Base-by-base conservation (phyloP, 2,329 filamentous ascomycete species). In the Xylariales sp. region DNA sequence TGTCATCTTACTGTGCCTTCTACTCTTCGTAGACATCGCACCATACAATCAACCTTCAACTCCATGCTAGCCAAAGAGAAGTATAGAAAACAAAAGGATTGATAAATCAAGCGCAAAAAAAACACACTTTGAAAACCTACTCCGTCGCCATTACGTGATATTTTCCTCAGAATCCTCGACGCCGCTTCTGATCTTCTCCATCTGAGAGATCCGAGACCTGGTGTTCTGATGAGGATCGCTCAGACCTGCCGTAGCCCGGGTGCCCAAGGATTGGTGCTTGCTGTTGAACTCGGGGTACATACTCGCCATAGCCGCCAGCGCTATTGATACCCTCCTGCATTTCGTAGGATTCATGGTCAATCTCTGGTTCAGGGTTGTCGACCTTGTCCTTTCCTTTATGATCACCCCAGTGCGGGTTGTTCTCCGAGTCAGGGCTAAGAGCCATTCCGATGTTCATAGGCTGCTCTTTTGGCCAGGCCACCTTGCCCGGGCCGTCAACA, bases 211-310 rank as follows among this genome's bases (percentile, higher is more conserved):
- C n/a, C 14, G 35, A 38, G 8, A 15, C 21, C 6, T 30, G 25
- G 35, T 38, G 27, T 29, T 38, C 35, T 10, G 23, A 29, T 15
- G 33, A 42, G n/a, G 38, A 23, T 5, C 41, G 38, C 7, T 51
- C 46, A 27, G 60, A 53, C 41, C 68, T 59, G 13, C 69, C 67
- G 31, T 68, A 66, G 1, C 69, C 70, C 0, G 70, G 70, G 35
- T 74, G 71, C 17, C 60, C 59, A 28, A 74, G 51, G 17, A 67
- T 54, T 0, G 72, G 70, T 4, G 68, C 58, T 34, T 65, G 43
- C n/a, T n/a, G n/a, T n/a, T n/a, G n/a, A n/a, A n/a, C n/a, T n/a
- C n/a, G 41, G 34, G 32, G 37, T 35, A 39, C 28, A 29, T 34
- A 36, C 5, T 18, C 31, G 8, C 41, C 37, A 33, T 52, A 38